These are phyloP conservation scores for Vitis cinerea DNA, from an alignment of 164 flowering plant genomes.

Conservation along the genomic window DNA sequence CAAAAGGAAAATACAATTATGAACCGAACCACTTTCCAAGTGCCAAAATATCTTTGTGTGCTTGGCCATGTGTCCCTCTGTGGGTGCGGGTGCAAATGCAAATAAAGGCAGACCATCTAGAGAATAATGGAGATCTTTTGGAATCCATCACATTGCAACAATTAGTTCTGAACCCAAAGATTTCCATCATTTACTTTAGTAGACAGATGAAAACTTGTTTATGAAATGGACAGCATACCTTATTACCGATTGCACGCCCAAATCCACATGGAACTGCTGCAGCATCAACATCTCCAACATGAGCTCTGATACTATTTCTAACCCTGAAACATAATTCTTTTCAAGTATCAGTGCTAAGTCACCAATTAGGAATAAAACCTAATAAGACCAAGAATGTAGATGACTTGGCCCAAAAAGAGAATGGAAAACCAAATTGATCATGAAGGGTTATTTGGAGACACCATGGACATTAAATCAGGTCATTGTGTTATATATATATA, in stretches of 20 bases:
- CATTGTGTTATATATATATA: no score
- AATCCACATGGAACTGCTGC: constrained; percentile 99
- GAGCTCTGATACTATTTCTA: constrained; percentile 52
- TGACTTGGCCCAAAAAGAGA: background rate
- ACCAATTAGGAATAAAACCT: background rate
- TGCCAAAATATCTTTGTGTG: background rate
- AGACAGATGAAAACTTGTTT: no score
- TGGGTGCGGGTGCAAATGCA: background rate
- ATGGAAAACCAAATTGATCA: background rate
- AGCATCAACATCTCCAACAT: constrained; percentile 94
- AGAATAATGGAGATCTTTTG: background rate
- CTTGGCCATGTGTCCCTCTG: background rate
- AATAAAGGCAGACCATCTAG: background rate
- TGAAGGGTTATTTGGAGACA: no score
- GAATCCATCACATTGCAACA: background rate
- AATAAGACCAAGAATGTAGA: background rate
- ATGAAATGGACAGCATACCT: constrained; percentile 43
- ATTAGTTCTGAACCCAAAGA: background rate
- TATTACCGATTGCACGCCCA: constrained; percentile 97
- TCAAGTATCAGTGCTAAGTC: background rate
- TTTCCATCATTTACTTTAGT: background rate
- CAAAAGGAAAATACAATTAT: background rate
- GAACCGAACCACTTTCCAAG: no score
- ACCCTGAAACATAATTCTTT: constrained; percentile 49
- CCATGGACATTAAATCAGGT: no score